Conservation (phyloP, 495 filamentous ascomycete genomes). For the Hypoxylon lienhwacheense region DNA sequence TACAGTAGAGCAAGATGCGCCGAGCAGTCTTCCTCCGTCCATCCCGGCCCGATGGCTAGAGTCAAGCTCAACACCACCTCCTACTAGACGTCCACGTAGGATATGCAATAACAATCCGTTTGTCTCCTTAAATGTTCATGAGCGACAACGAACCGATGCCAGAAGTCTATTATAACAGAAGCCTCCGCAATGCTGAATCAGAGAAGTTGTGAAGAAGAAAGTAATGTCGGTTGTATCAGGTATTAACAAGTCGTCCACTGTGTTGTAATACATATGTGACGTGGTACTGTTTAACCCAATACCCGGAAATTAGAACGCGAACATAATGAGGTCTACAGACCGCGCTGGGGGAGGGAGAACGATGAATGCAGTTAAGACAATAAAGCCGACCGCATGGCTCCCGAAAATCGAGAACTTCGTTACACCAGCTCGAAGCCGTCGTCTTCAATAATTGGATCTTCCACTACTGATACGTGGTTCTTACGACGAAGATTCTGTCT, state of each 20-base stretch:
- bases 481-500: conserved; percentile 42
- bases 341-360: neutral
- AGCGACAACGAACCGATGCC: conserved; percentile 11
- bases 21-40: conserved; percentile 35
- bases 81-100: conserved; percentile 21
- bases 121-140: conserved; percentile 17
- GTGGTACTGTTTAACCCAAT: neutral
- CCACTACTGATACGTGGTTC: conserved; percentile 6
- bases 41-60: conserved; percentile 14
- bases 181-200: conserved; percentile 1
- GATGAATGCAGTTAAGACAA: neutral
- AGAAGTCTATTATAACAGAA: conserved; percentile 27
- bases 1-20: conserved; percentile 20
- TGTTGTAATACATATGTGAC: neutral
- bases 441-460: conserved; percentile 39
- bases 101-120: conserved; percentile 23
- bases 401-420: conserved; percentile 2
- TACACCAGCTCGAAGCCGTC: conserved; percentile 53
- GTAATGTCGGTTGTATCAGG: conserved; percentile 23
- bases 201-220: neutral
- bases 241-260: conserved; percentile 5
- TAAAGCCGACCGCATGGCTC: neutral
- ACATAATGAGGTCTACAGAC: neutral
- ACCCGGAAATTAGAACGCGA: neutral
- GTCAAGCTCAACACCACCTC: conserved; percentile 35